These are phyloP conservation scores for Xerocomus potaroensis DNA, from an alignment of 768 basidiomycete species.

Conservation along the genomic window DNA sequence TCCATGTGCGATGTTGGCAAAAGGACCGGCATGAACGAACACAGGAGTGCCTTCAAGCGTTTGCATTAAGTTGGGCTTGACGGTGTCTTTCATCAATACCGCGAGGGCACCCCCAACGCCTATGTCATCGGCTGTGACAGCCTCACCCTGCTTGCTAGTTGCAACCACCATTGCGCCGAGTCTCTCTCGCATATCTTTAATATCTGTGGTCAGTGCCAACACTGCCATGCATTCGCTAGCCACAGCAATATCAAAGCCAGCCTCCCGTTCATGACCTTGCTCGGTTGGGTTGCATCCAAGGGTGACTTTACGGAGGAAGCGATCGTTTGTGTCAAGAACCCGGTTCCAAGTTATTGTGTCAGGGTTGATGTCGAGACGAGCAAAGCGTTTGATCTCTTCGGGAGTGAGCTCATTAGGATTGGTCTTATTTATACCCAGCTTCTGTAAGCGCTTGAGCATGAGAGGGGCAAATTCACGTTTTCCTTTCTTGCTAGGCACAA, in stretches of 20 bases:
- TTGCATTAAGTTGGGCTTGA: constrained; percentile 99
- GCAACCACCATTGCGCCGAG: constrained; percentile 98
- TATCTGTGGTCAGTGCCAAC: constrained; percentile 80
- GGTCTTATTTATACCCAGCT: constrained; percentile 93
- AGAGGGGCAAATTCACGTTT: constrained; percentile 92
- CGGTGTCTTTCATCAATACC: constrained; percentile 97
- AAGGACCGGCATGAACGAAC: constrained; percentile 98
- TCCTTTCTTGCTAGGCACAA: constrained; percentile 91
- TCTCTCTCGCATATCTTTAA: constrained; percentile 87
- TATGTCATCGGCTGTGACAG: constrained; percentile 94
- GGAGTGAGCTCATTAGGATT: constrained; percentile 88
- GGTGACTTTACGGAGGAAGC: constrained; percentile 91
- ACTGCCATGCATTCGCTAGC: constrained; percentile 99
- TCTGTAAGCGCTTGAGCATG: constrained; percentile 93
- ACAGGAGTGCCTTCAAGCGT: constrained; percentile 98
- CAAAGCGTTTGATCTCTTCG: constrained; percentile 87
- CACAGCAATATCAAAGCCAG: constrained; percentile 96
- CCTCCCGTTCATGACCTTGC: constrained; percentile 80
- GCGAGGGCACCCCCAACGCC: constrained; percentile 94
- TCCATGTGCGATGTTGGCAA: constrained; percentile 98
- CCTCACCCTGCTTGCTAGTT: constrained; percentile 83
- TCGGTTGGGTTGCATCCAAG: constrained; percentile 90
- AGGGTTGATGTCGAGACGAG: constrained; percentile 86
- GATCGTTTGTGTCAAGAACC: constrained; percentile 94
- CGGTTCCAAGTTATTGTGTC: constrained; percentile 97